Conservation (phyloP, 2,329 filamentous ascomycete genomes). For the Bipolaris sorokiniana region DNA sequence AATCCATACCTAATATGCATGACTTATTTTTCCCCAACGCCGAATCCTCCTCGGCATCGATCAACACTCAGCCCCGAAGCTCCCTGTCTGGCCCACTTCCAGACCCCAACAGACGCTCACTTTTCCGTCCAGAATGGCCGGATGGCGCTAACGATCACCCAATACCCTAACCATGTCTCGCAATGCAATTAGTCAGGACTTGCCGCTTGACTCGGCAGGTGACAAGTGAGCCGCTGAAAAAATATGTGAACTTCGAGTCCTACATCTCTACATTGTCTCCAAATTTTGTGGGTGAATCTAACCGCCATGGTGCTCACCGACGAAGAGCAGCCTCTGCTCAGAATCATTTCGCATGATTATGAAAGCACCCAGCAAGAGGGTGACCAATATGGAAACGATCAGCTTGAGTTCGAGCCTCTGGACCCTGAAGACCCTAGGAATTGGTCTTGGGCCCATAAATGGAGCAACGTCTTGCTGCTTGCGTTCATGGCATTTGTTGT, state of each 20-base stretch:
- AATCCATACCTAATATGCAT: too few relatives aligned
- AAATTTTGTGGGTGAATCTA: neutral
- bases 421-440: slow-evolving; percentile 41
- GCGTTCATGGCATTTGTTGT: slow-evolving; percentile 46
- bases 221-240: slow-evolving; percentile 3
- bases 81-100: neutral
- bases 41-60: neutral
- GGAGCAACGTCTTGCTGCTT: slow-evolving; percentile 42
- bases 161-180: slow-evolving; percentile 3
- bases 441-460: slow-evolving; percentile 41
- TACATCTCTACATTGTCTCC: neutral
- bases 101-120: neutral
- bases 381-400: slow-evolving; percentile 22
- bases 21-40: neutral
- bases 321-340: slow-evolving; percentile 42
- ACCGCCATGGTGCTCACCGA: slow-evolving; percentile 28
- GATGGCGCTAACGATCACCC: slow-evolving; percentile 3
- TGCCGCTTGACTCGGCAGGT: slow-evolving; percentile 3
- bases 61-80: neutral
- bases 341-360: slow-evolving; percentile 26
- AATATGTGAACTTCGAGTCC: neutral
- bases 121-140: neutral
- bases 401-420: slow-evolving; percentile 38
- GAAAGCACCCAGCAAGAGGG: slow-evolving; percentile 21
- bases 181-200: slow-evolving; percentile 9